Percentiles rank a stretch among this genome's conserved stretches.
These are phyloP conservation scores for Ogataea saltuana DNA, from an alignment of 805 yeast species.

Conservation along the genomic window DNA sequence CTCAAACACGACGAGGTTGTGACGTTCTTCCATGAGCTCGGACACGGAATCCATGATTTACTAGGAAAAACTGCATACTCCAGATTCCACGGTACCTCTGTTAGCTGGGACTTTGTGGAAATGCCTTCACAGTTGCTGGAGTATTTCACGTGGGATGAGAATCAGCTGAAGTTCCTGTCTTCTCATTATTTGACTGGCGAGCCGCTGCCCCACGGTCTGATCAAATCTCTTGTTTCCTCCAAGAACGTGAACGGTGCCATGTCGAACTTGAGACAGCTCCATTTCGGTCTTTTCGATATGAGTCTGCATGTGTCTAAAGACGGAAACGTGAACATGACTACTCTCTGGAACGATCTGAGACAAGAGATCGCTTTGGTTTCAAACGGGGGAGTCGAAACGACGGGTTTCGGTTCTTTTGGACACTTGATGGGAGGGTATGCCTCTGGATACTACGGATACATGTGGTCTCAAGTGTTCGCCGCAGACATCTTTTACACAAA, in stretches of 20 bases:
- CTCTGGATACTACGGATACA: constrained; percentile 82
- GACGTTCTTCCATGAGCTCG: constrained; percentile 87
- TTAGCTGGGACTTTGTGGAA: constrained; percentile 85
- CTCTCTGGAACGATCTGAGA: constrained; percentile 66
- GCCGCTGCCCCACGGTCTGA: constrained; percentile 54
- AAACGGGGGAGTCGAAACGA: constrained; percentile 54
- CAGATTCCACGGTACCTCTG: constrained; percentile 74
- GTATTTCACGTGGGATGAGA: constrained; percentile 80
- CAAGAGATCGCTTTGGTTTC: constrained; percentile 60
- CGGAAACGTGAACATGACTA: constrained; percentile 51
- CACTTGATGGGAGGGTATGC: constrained; percentile 86
- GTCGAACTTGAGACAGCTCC: constrained; percentile 71
- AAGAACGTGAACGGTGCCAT: constrained; percentile 79
- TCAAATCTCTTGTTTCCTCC: constrained; percentile 58
- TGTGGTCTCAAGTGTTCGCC: constrained; percentile 86
- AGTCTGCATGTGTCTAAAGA: constrained; percentile 53
- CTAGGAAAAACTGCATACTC: constrained; percentile 65
- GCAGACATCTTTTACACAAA: constrained; percentile 75
- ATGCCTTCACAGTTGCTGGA: constrained; percentile 91
- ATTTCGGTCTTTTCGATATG: constrained; percentile 79
- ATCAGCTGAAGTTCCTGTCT: constrained; percentile 58
- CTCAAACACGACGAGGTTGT: constrained; percentile 77
- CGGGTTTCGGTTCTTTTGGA: constrained; percentile 75
- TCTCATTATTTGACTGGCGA: constrained; percentile 62
- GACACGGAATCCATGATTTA: constrained; percentile 83